Base-by-base conservation (phyloP, 2,329 filamentous ascomycete species). In the Emergomyces africanus region DNA sequence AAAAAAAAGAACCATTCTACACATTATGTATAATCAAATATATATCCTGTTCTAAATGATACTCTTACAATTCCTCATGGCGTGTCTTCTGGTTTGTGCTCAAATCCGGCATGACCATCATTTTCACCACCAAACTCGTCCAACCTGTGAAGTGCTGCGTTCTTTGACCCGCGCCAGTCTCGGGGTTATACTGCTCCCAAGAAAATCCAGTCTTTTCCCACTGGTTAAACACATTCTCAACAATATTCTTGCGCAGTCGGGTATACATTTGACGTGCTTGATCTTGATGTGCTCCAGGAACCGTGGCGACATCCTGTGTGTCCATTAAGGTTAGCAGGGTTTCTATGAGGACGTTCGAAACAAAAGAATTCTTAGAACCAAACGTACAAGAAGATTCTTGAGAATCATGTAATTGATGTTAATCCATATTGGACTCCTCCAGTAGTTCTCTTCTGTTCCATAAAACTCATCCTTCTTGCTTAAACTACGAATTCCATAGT, bases 71-170 rank as follows among this genome's bases (percentile, higher is more conserved):
- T 69, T 81, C 79, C 66, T 81, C 78, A 64, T 79, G 77, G 14
- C 67, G 69, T 12, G 60, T 66, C 48, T 66, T 66, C 57, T 63
- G 64, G 41, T 57, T 56, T 30, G 65, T 63, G 44, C 66, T 65
- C 48, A 89, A 69, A 66, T 95, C 87, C 6, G 90, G 88, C 89
- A 99, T 92, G 53, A 84, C 84, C 90, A 97, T 96, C 65, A 99
- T 89, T 79, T 96, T 96, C 51, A 97, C 91, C 54, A 97, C 89
- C 74, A 97, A 78, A 71, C 90, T 96, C n/a, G 94, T 99, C 94
- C 94, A 99, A 56, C 94, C 94, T 0, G 94, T 96, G 71, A 99
- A 99, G 74, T 97, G 92, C 78, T 96, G 90, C 5, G 91, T 97
- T 48, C 94, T 82, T 78, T 97, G 92, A n/a, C 94, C 94, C 57